Conservation (phyloP, 2,329 filamentous ascomycete genomes). For the Hortaea sp. region DNA sequence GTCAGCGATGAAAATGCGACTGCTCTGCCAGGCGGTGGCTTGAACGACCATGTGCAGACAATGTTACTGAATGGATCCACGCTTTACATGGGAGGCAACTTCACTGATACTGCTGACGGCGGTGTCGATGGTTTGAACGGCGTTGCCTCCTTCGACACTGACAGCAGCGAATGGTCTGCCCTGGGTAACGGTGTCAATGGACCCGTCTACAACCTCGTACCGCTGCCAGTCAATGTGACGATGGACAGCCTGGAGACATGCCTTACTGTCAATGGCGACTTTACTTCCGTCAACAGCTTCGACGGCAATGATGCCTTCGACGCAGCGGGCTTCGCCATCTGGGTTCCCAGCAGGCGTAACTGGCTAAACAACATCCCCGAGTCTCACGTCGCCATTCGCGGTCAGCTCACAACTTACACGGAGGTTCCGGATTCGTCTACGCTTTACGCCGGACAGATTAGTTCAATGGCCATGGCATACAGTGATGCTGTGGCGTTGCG, state of each 20-base stretch:
- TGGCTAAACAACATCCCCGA: slow-evolving; percentile 74
- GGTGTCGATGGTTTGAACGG: slow-evolving; percentile 58
- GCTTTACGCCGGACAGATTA: slow-evolving; percentile 75
- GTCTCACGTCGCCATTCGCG: slow-evolving; percentile 56
- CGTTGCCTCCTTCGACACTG: slow-evolving; percentile 64
- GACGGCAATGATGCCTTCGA: slow-evolving; percentile 49
- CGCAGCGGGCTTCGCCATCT: slow-evolving; percentile 73
- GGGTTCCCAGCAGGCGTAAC: slow-evolving; percentile 75
- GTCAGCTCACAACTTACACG: slow-evolving; percentile 62
- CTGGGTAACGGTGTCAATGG: slow-evolving; percentile 83
- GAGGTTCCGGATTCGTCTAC: slow-evolving; percentile 52
- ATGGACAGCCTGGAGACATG: slow-evolving; percentile 57
- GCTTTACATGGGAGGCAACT: slow-evolving; percentile 77
- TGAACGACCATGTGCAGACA: slow-evolving; percentile 68
- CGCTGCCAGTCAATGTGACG: slow-evolving; percentile 70
- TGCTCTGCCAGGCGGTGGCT: slow-evolving; percentile 56
- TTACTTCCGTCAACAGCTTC: slow-evolving; percentile 62
- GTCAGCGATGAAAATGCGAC: slow-evolving; percentile 52
- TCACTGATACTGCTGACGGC: slow-evolving; percentile 60
- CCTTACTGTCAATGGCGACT: slow-evolving; percentile 71
- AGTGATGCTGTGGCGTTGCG: slow-evolving; percentile 62
- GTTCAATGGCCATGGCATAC: slow-evolving; percentile 62
- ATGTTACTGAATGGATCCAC: slow-evolving; percentile 56
- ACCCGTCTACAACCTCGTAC: slow-evolving; percentile 61
- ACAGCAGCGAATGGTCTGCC: slow-evolving; percentile 60